Evolutionary conservation across 768 basidiomycete genomes (phyloP).

Genomic region (Hortiboletus flavorubellus): DNA sequence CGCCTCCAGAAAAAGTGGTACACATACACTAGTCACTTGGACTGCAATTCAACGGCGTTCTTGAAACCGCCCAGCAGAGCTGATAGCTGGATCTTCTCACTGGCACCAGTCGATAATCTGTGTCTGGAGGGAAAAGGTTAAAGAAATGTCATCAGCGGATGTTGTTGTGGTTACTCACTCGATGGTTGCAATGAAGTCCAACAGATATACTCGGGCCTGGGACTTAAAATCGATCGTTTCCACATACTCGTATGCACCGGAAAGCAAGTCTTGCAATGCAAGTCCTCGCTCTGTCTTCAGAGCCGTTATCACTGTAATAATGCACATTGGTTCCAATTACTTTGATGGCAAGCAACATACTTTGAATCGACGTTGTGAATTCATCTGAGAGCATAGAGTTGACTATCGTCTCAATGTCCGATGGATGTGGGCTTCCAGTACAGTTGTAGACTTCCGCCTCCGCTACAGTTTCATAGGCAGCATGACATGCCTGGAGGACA

Average conservation of each 20-base stretch:
- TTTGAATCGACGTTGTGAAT: conserved; percentile 86
- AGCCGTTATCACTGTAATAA: conserved; percentile 67
- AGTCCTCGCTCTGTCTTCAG: conserved; percentile 91
- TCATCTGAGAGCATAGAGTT: conserved; percentile 95
- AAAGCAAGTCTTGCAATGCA: conserved; percentile 90
- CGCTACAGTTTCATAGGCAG: conserved; percentile 85
- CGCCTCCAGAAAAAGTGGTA: background rate
- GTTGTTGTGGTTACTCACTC: conserved; percentile 58
- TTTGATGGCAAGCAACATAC: conserved; percentile 38
- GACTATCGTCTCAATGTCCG: conserved; percentile 90
- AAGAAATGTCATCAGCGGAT: background rate
- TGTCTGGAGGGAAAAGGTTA: conserved; percentile 52
- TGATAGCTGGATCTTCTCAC: conserved; percentile 91
- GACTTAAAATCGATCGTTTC: conserved; percentile 84
- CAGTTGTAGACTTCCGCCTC: conserved; percentile 95
- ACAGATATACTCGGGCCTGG: conserved; percentile 82
- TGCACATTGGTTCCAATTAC: background rate
- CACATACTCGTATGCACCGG: conserved; percentile 88
- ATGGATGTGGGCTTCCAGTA: conserved; percentile 94
- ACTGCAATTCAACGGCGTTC: conserved; percentile 77
- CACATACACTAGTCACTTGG: conserved; percentile 32
- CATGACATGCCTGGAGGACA: conserved; percentile 96
- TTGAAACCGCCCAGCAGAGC: conserved; percentile 93
- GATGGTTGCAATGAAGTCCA: conserved; percentile 92
- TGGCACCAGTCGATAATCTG: conserved; percentile 87